Evolutionary conservation across 1,284 basidiomycete species (phyloP).

Genomic region (Meripilus lineatus): DNA sequence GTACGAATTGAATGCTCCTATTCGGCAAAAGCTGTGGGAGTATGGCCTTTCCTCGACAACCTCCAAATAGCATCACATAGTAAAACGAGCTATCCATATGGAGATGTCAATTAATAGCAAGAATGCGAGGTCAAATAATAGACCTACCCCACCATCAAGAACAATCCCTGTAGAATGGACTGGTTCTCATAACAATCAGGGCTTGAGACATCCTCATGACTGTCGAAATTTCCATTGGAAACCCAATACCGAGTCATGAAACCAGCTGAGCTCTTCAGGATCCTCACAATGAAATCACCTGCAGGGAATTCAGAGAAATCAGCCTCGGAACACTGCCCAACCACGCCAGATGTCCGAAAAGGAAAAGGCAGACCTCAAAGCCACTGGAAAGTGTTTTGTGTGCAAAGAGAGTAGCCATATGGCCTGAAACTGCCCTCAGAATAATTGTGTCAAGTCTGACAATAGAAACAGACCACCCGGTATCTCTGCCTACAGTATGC

Average conservation of each 20-base stretch:
- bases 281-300: background rate
- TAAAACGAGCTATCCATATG: too few species aligned
- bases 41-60: background rate
- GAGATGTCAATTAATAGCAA: too few species aligned
- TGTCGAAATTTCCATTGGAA: too few species aligned
- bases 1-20: background rate
- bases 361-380: constrained; percentile 1
- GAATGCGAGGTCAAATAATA: too few species aligned
- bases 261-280: background rate
- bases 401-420: constrained; percentile 13
- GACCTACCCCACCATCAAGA: too few species aligned
- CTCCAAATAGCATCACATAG: too few species aligned
- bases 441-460: constrained; percentile 5
- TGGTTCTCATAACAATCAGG: too few species aligned
- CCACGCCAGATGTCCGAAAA: constrained; percentile 1
- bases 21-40: background rate
- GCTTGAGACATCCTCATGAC: too few species aligned
- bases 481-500: background rate
- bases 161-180: too few species aligned
- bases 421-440: constrained; percentile 8
- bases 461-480: constrained; percentile 11
- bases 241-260: too few species aligned
- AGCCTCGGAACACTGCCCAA: too few species aligned
- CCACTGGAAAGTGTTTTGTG: constrained; percentile 11
- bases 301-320: too few species aligned